phyloP scores from a whole-genome alignment of 2,329 filamentous ascomycete species.

The Pleomassaria siparia region DNA sequence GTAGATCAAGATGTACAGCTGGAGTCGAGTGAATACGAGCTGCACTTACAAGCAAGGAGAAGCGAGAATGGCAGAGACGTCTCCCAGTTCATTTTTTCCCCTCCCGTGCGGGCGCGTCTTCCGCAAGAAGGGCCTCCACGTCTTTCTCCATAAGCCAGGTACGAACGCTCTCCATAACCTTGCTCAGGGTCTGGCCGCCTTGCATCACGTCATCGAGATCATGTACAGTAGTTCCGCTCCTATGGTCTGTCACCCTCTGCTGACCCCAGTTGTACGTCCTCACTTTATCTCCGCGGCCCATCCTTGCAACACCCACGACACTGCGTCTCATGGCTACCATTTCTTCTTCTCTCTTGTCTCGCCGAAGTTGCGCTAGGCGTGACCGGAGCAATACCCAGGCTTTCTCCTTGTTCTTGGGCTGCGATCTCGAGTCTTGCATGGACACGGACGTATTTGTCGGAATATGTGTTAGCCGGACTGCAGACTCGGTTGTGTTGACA shows the following conservation, averaged over 20 bases:
- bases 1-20: no score
- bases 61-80: not conserved
- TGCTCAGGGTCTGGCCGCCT: constrained; percentile 71
- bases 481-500: constrained; percentile 97
- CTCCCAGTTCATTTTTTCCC: constrained; percentile 17
- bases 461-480: constrained; percentile 86
- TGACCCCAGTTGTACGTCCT: constrained; percentile 83
- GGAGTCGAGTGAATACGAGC: not conserved
- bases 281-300: constrained; percentile 91
- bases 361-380: constrained; percentile 74
- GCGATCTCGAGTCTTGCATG: constrained; percentile 91
- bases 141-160: constrained; percentile 76
- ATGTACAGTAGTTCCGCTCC: constrained; percentile 76
- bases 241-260: constrained; percentile 85
- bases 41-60: not conserved
- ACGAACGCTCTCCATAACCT: constrained; percentile 75
- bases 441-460: constrained; percentile 84
- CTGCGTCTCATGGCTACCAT: constrained; percentile 72
- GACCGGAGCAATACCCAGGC: constrained; percentile 86
- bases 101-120: constrained; percentile 22
- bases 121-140: constrained; percentile 65
- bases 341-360: constrained; percentile 83
- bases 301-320: constrained; percentile 74
- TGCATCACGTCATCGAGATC: constrained; percentile 78
- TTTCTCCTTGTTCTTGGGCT: constrained; percentile 82